Percentiles rank a stretch among this genome's conserved stretches.
phyloP scores from a whole-genome alignment of 805 yeast genomes.

The Starmera dryadoides region DNA sequence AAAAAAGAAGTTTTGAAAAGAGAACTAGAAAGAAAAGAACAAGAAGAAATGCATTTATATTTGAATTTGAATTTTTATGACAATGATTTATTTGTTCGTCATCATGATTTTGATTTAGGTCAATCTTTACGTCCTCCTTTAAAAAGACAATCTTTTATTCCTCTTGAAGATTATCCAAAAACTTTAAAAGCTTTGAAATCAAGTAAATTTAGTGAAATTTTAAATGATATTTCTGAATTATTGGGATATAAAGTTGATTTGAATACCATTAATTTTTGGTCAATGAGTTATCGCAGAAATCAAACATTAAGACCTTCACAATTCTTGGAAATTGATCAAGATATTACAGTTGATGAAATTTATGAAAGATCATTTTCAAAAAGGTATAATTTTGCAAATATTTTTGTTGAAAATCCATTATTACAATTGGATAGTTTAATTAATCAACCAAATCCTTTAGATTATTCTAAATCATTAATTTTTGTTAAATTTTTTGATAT shows the following conservation, averaged over 20 bases:
- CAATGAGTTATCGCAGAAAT: conserved; percentile 60
- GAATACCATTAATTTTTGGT: conserved; percentile 48
- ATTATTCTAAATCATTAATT: conserved; percentile 21
- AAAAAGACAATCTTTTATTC: conserved; percentile 26
- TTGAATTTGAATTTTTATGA: conserved; percentile 52
- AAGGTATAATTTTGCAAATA: conserved; percentile 41
- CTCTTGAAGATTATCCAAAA: conserved; percentile 35
- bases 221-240: conserved; percentile 38
- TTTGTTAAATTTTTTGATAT: conserved; percentile 67
- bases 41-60: conserved; percentile 66
- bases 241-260: conserved; percentile 29
- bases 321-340: conserved; percentile 23
- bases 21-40: conserved; percentile 45
- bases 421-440: conserved; percentile 13
- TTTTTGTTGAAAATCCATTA: conserved; percentile 61
- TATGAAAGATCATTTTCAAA: conserved; percentile 37
- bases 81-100: conserved; percentile 43
- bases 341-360: conserved; percentile 43
- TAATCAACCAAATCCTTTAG: not conserved
- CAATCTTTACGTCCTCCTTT: conserved; percentile 51
- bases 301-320: conserved; percentile 59
- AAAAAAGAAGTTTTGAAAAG: conserved; percentile 54
- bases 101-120: conserved; percentile 70
- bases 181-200: conserved; percentile 49
- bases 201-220: conserved; percentile 42